phyloP scores from a whole-genome alignment of 1,284 basidiomycete genomes.

The Ceratobasidium sp. region DNA sequence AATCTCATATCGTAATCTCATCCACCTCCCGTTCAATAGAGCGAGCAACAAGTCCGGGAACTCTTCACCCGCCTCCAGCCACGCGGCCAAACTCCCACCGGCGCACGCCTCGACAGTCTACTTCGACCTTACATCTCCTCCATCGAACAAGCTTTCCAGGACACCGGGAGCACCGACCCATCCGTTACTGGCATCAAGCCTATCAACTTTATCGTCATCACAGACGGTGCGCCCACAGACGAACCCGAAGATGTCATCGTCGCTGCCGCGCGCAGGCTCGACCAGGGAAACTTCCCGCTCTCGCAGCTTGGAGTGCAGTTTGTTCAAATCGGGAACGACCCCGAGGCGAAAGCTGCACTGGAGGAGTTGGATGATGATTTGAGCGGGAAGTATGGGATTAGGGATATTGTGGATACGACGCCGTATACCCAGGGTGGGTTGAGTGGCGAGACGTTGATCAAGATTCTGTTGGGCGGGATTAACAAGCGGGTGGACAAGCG shows the following conservation, averaged over 20 bases:
- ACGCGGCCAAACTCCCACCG: conserved; percentile 66
- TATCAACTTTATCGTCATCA: conserved; percentile 72
- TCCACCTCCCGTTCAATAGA: neutral
- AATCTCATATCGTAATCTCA: neutral
- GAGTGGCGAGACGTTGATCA: conserved; percentile 61
- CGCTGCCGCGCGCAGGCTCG: conserved; percentile 54
- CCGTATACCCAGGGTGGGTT: conserved; percentile 57
- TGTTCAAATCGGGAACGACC: conserved; percentile 69
- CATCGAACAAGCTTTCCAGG: conserved; percentile 61
- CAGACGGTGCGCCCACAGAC: conserved; percentile 66
- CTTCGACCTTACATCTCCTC: conserved; percentile 63
- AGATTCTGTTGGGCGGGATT: conserved; percentile 64
- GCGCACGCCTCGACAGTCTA: conserved; percentile 64
- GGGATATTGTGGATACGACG: conserved; percentile 66
- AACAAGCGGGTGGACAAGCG: conserved; percentile 54
- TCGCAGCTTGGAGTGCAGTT: conserved; percentile 70
- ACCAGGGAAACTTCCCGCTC: conserved; percentile 54
- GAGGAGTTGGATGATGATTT: conserved; percentile 66
- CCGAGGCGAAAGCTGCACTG: conserved; percentile 64
- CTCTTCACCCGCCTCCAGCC: conserved; percentile 66
- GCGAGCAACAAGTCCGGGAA: conserved; percentile 54
- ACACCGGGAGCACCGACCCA: conserved; percentile 47
- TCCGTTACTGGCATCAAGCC: conserved; percentile 60
- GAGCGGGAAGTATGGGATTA: conserved; percentile 56
- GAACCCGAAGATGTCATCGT: conserved; percentile 56